A percentile compares a stretch with the other conserved stretches of the same genome.
phyloP scores from a whole-genome alignment of 2,329 filamentous ascomycete genomes.

The Cercospora sesami region DNA sequence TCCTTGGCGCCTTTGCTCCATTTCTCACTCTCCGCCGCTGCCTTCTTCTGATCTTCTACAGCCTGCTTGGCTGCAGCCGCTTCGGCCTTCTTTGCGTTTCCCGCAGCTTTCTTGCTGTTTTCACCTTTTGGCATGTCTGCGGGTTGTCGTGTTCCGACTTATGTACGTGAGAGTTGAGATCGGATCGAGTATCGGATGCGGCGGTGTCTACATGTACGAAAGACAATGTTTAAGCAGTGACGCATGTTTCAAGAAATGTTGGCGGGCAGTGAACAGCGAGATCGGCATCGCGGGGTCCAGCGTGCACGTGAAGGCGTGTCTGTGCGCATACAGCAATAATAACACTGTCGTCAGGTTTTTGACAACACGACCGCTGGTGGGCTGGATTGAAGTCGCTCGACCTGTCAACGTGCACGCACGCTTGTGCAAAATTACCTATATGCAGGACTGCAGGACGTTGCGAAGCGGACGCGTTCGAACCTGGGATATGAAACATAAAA shows the following conservation, averaged over 20 bases:
- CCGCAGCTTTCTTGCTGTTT: constrained; percentile 83
- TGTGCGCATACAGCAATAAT: background rate
- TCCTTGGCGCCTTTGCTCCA: constrained; percentile 87
- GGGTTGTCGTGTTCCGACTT: background rate
- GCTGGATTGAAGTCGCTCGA: background rate
- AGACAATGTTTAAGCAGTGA: constrained; percentile 9
- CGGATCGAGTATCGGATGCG: background rate
- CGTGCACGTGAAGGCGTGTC: background rate
- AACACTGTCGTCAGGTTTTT: background rate
- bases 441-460: background rate
- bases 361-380: background rate
- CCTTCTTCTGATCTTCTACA: constrained; percentile 64
- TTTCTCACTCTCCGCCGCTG: constrained; percentile 68
- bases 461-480: background rate
- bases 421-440: background rate
- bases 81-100: constrained; percentile 90
- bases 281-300: background rate
- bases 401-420: background rate
- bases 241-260: constrained; percentile 9
- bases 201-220: background rate
- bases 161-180: background rate
- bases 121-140: constrained; percentile 51
- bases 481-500: background rate
- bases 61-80: constrained; percentile 78
- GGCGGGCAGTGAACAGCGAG: constrained; percentile 1